These are phyloP conservation scores for Aspergillus nanangensis DNA, from an alignment of 495 filamentous ascomycete species.

Conservation along the genomic window DNA sequence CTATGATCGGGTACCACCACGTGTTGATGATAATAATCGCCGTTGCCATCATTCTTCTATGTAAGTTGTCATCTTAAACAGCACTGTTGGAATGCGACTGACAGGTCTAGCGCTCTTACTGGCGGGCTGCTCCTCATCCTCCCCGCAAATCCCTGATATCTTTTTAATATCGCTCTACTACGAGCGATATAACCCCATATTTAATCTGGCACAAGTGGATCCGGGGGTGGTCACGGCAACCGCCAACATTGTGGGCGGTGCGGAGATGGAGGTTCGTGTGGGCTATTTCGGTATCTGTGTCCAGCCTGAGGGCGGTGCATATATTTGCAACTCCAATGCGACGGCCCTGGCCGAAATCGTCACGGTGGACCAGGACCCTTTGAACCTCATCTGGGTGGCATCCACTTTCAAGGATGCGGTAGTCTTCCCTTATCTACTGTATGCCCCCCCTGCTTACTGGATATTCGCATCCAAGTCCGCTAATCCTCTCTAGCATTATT, in stretches of 20 bases:
- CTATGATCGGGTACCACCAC: slow-evolving; percentile 97
- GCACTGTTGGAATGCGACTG: slow-evolving; percentile 18
- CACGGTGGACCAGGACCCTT: slow-evolving; percentile 61
- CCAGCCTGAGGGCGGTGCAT: slow-evolving; percentile 56
- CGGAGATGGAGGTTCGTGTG: slow-evolving; percentile 63
- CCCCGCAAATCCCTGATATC: slow-evolving; percentile 62
- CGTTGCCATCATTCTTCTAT: slow-evolving; percentile 88
- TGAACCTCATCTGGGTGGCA: slow-evolving; percentile 70
- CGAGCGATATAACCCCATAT: slow-evolving; percentile 55
- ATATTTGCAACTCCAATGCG: slow-evolving; percentile 64
- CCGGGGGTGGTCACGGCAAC: slow-evolving; percentile 70
- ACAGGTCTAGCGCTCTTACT: slow-evolving; percentile 53
- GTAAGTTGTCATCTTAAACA: slow-evolving; percentile 48
- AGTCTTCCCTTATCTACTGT: slow-evolving; percentile 68
- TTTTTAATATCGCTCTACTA: slow-evolving; percentile 72
- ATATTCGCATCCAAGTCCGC: too few species aligned
- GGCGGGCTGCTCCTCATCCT: slow-evolving; percentile 66
- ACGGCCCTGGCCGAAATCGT: slow-evolving; percentile 60
- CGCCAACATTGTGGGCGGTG: slow-evolving; percentile 59
- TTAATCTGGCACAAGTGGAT: slow-evolving; percentile 72
- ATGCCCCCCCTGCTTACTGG: too few species aligned
- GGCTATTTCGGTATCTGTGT: slow-evolving; percentile 71
- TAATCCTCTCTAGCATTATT: slow-evolving; percentile 48
- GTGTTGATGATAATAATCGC: slow-evolving; percentile 97
- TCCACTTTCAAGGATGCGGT: slow-evolving; percentile 69